Base-by-base conservation (phyloP, 148 eudicot species). In the Dianthus caryophyllus region DNA sequence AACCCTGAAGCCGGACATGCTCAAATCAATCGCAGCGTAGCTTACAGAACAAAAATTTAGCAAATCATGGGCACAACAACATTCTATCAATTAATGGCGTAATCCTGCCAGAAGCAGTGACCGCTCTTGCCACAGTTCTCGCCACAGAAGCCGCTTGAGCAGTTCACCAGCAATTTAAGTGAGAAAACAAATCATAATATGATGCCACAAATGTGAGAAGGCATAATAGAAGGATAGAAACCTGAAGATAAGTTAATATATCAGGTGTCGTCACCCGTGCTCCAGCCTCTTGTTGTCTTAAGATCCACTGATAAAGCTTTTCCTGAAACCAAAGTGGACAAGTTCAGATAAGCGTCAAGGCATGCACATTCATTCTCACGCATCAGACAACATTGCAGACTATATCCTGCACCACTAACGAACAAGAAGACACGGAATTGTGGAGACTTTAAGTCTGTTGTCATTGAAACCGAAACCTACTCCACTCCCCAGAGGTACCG, bases 211-310 rank as follows among this genome's bases (percentile, higher is more conserved):
- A 10, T 20, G 51, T 17, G 6, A 15, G 21, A 10, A 12, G 15
- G 21, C 57, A 6, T 12, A 39, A 6, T 12, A 39, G 9, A 57
- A 14, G 52, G 9, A 26, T 6, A 52, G 5, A 46, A 46, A 83
- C 97, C 97, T 91, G 92, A 22, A 91, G 66, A 73, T 86, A 83
- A 36, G 76, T 75, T 54, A 86, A 57, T 78, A 91, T 82, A 76
- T 88, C 97, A 25, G 57, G 68, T 16, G 88, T 75, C 22, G 86
- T 72, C 68, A 91, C 88, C 82, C 90, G 82, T 13, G 80, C 72
- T 69, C 97, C 97, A 56, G 76, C 87, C 76, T 88, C 92, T 75
- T 88, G 85, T 61, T 91, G 96, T 71, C 89, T 84, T 76, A 83
- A 77, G 72, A 87, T 84, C 92, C 92, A 91, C 12, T 85, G 91